Base-by-base conservation (phyloP, 306 rosid genomes). In the Cyclanthera cordifolia region DNA sequence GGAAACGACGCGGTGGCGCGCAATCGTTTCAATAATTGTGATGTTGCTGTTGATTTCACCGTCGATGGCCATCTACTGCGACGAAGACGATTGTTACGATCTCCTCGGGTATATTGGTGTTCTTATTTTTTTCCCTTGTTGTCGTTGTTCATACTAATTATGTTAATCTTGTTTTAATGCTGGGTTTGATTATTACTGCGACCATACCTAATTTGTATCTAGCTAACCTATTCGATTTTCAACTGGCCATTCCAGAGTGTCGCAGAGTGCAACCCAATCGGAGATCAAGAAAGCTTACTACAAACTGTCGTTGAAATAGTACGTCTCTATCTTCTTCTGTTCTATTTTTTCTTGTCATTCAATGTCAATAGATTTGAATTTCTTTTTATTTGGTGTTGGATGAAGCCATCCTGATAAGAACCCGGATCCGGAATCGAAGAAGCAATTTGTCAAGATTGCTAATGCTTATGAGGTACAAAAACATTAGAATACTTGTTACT, bases 81-180 rank as follows among this genome's bases (percentile, higher is more conserved):
- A 90, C 24, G 99, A 93, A 82, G 99, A 93, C 66, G 97, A 93
- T 83, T 93, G 99, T 87, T 93, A 93, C 77, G 99, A 90, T 86
- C 95, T 93, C 27, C 94, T 90, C 2, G 97, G 97, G 97, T 93
- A 77, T 24, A n/a, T n/a, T n/a, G n/a, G n/a, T n/a, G n/a, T 86
- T 81, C 70, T 27, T 27, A 27, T 1, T 1, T 27, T 27, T 27
- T 27, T 3, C 30, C 30, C 30, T 27, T 27, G 3, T 27, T 27
- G 3, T 27, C 30, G n/a, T 20, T 1, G 34, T 73, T 54, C 61
- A 45, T 9, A 34, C 41, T 34, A 5, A 34, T 34, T 5, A 34
- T 34, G 5, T 34, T 5, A 34, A 27, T 34, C 5, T 34, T 34
- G 41, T 34, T 34, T 5, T 34, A 34, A 34, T 34, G 5, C 6